Evolutionary conservation across 108 stramenopile species (phyloP).

Genomic region (Mediolabrus comicus): DNA sequence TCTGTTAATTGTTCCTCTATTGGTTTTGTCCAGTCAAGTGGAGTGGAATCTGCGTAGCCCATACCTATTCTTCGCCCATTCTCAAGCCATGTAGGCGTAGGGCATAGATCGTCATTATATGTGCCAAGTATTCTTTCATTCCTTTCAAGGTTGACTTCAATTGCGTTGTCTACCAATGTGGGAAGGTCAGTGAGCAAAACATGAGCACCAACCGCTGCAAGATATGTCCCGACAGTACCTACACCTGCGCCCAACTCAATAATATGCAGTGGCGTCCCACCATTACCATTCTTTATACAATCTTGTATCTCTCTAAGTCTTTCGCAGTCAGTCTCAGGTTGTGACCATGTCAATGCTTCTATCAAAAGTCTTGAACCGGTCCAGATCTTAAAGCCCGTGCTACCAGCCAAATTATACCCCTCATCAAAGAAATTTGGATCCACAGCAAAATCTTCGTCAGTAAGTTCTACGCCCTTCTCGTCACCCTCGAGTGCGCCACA

Average conservation of each 20-base stretch:
- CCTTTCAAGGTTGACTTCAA: constrained; percentile 44
- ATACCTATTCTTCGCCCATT: constrained; percentile 48
- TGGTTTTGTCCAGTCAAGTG: constrained; percentile 67
- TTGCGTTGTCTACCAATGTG: constrained; percentile 62
- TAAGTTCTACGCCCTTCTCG: constrained; percentile 30
- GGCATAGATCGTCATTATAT: not conserved
- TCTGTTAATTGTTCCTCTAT: constrained; percentile 43
- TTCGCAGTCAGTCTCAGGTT: not conserved
- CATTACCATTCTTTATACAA: constrained; percentile 7
- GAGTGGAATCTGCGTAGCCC: constrained; percentile 53
- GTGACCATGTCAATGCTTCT: constrained; percentile 48
- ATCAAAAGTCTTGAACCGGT: constrained; percentile 60
- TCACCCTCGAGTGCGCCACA: constrained; percentile 47
- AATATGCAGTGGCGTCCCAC: not conserved
- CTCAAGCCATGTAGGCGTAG: constrained; percentile 16
- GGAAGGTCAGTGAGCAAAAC: constrained; percentile 66
- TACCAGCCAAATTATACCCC: constrained; percentile 66
- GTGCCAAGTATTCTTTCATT: constrained; percentile 26
- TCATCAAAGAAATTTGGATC: constrained; percentile 70
- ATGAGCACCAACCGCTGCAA: constrained; percentile 38
- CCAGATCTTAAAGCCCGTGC: constrained; percentile 74
- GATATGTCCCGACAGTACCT: constrained; percentile 61
- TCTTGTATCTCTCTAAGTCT: constrained; percentile 31
- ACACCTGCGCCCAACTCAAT: constrained; percentile 71
- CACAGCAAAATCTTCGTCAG: constrained; percentile 30